Conservation (phyloP, 306 rosid genomes). For the Cajanus cajan region DNA sequence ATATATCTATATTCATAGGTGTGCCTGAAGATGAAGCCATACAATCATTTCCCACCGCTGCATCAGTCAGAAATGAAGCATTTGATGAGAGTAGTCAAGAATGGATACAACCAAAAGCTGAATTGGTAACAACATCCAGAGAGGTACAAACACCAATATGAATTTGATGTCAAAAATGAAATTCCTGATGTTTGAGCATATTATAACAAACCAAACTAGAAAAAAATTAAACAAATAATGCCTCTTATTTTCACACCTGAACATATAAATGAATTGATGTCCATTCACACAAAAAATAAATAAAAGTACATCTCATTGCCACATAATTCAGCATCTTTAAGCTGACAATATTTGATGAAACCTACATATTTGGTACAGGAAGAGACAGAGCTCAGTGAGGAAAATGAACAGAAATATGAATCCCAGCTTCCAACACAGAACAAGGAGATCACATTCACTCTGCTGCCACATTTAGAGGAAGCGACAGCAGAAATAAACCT, state of each 20-base stretch:
- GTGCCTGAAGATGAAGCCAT: background rate
- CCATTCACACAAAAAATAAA: background rate
- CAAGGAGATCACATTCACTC: no score
- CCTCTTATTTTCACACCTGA: background rate
- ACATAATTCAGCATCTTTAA: no score
- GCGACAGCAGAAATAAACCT: no score
- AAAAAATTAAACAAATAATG: no score
- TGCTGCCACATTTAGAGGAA: no score
- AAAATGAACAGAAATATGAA: no score
- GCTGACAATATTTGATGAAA: background rate
- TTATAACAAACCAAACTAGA: background rate
- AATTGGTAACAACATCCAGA: background rate
- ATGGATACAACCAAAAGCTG: background rate
- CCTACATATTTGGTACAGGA: background rate
- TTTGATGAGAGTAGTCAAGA: background rate
- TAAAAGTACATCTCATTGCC: background rate
- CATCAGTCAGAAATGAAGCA: background rate
- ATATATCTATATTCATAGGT: background rate
- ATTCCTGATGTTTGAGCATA: slow-evolving; percentile 25
- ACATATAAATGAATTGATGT: background rate
- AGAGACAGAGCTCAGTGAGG: no score
- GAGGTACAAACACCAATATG: background rate
- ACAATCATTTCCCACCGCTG: background rate
- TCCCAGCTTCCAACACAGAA: no score
- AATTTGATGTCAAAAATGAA: background rate